phyloP scores from a whole-genome alignment of 1,284 basidiomycete species.

The Cryptococcus hybrid region DNA sequence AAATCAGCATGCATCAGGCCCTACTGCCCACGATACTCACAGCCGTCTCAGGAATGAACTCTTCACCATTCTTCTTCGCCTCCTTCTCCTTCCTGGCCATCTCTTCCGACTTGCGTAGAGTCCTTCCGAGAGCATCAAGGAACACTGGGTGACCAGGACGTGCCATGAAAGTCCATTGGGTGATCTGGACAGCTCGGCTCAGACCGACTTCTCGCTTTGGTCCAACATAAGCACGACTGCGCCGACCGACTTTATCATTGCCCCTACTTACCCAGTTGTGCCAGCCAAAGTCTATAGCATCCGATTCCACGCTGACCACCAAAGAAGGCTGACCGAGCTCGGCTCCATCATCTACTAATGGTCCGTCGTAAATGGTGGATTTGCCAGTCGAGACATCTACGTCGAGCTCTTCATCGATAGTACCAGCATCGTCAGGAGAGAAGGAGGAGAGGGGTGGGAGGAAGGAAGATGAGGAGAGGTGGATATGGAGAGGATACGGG shows the following conservation, averaged over 20 bases:
- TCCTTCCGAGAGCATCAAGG: conserved; percentile 33
- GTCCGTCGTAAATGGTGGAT: conserved; percentile 18
- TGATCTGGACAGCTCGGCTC: conserved; percentile 37
- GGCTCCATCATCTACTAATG: conserved; percentile 29
- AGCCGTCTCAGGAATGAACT: conserved; percentile 28
- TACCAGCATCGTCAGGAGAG: conserved; percentile 3
- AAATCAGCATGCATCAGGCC: background rate
- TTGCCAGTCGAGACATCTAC: conserved; percentile 6
- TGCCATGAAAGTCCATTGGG: conserved; percentile 43
- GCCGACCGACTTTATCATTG: too few species aligned
- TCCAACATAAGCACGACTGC: background rate
- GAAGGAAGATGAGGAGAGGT: conserved; percentile 20
- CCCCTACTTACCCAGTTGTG: conserved; percentile 21
- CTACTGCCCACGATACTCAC: conserved; percentile 12
- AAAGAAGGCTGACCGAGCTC: conserved; percentile 30
- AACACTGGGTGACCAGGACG: conserved; percentile 42
- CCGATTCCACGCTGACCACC: conserved; percentile 35
- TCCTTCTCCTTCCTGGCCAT: conserved; percentile 13
- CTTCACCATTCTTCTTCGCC: conserved; percentile 21
- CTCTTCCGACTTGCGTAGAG: conserved; percentile 29
- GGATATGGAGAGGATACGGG: conserved; percentile 25
- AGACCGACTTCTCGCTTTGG: conserved; percentile 27
- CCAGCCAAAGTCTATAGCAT: conserved; percentile 41
- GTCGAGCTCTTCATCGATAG: conserved; percentile 1
- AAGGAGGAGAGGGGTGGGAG: conserved; percentile 13